Evolutionary conservation across 2,329 filamentous ascomycete species (phyloP).

Genomic region (Fusarium irregulare): DNA sequence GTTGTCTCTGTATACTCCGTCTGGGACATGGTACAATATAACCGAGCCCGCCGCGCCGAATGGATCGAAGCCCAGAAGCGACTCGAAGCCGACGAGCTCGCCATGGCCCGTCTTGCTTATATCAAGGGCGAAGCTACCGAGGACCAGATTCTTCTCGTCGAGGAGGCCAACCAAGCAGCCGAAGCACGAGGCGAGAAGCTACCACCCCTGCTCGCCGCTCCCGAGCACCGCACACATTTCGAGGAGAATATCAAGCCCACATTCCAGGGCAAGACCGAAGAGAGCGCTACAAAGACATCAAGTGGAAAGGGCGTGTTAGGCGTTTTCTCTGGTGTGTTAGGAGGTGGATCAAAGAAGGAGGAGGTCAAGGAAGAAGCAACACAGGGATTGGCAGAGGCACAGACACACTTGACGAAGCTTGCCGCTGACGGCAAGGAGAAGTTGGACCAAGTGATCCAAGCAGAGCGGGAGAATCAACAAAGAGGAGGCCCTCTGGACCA

Average conservation of each 20-base stretch:
- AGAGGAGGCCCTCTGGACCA: conserved; percentile 63
- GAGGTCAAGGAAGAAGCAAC: conserved; percentile 24
- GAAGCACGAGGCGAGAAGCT: conserved; percentile 59
- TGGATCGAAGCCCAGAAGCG: conserved; percentile 67
- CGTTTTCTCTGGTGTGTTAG: conserved; percentile 49
- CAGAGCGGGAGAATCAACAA: conserved; percentile 63
- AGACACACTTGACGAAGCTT: conserved; percentile 20
- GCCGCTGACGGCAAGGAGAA: conserved; percentile 54
- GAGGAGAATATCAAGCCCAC: conserved; percentile 51
- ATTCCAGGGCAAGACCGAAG: conserved; percentile 42
- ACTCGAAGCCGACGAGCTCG: conserved; percentile 65
- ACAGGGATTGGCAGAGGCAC: conserved; percentile 27
- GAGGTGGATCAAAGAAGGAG: conserved; percentile 42
- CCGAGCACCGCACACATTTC: conserved; percentile 54
- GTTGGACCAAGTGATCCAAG: conserved; percentile 55
- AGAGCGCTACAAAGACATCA: conserved; percentile 32
- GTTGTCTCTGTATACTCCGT: conserved; percentile 69
- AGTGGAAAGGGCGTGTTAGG: conserved; percentile 54
- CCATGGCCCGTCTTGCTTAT: conserved; percentile 69
- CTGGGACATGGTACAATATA: conserved; percentile 70
- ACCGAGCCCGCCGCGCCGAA: conserved; percentile 69
- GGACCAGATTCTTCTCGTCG: conserved; percentile 67
- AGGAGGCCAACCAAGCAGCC: conserved; percentile 65
- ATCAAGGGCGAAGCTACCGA: conserved; percentile 68
- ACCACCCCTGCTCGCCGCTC: conserved; percentile 62